Percentiles rank a stretch among this genome's conserved stretches.
phyloP scores from a whole-genome alignment of 768 basidiomycete species.

The Coprinopsis marcescibilis region DNA sequence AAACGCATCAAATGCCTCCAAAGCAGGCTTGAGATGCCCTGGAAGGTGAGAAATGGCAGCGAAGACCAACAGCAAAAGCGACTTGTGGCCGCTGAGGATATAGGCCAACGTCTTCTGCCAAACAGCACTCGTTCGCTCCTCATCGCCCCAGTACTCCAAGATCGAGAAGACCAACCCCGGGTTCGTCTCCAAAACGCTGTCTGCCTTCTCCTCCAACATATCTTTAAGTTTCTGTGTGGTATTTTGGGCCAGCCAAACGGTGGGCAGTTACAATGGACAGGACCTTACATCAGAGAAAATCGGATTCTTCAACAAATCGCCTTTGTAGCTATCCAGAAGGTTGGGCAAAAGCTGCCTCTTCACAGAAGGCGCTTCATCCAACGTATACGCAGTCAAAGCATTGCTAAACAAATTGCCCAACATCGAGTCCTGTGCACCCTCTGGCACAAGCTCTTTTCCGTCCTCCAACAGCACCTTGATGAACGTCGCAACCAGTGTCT shows the following conservation, averaged over 20 bases:
- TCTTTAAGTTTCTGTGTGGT: constrained; percentile 39
- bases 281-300: constrained; percentile 41
- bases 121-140: constrained; percentile 25
- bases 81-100: constrained; percentile 9
- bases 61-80: constrained; percentile 28
- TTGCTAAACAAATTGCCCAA: constrained; percentile 18
- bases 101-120: constrained; percentile 47
- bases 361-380: neutral
- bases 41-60: constrained; percentile 39
- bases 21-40: constrained; percentile 36
- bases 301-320: constrained; percentile 40
- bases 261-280: constrained; percentile 3
- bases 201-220: constrained; percentile 22
- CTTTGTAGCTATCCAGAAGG: constrained; percentile 48
- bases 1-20: constrained; percentile 39
- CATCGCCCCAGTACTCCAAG: constrained; percentile 36
- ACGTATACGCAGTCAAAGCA: constrained; percentile 8
- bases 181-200: constrained; percentile 31
- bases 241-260: too few species aligned
- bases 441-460: constrained; percentile 20
- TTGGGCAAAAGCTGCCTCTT: constrained; percentile 15
- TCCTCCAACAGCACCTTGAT: constrained; percentile 40
- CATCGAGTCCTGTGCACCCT: constrained; percentile 27
- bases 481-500: constrained; percentile 36
- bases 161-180: constrained; percentile 48